Conservation (phyloP, 768 basidiomycete species). For the Pleurotus tuber-regium region DNA sequence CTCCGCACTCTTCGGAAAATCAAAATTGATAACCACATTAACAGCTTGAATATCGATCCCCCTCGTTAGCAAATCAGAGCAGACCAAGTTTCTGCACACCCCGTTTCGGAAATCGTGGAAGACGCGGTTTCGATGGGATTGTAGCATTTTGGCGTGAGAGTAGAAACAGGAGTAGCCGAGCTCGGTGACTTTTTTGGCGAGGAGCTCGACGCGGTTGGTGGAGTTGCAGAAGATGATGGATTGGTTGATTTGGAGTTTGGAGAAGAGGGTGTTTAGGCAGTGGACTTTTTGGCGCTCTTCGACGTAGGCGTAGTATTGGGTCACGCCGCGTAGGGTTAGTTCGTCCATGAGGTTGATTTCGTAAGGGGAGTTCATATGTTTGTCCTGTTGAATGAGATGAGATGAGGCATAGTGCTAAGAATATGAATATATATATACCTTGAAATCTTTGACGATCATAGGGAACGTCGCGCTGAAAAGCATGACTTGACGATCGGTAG, state of each 20-base stretch:
- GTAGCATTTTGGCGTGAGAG: conserved; percentile 99
- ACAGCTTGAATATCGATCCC: conserved; percentile 99
- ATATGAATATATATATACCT: conserved; percentile 45
- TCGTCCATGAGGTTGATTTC: conserved; percentile 99
- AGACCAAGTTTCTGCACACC: conserved; percentile 97
- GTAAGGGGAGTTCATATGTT: conserved; percentile 94
- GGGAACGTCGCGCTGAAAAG: conserved; percentile 99
- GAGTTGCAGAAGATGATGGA: conserved; percentile 99
- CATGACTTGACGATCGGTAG: conserved; percentile 91
- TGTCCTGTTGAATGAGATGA: conserved; percentile 54
- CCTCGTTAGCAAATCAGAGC: conserved; percentile 94
- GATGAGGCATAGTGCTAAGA: conserved; percentile 12
- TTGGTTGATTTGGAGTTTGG: conserved; percentile 98
- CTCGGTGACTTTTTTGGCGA: conserved; percentile 99
- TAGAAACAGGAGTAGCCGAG: conserved; percentile 99
- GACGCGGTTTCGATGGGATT: conserved; percentile 97
- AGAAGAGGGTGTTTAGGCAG: conserved; percentile 80
- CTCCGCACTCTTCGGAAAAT: conserved; percentile 98
- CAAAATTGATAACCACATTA: conserved; percentile 99
- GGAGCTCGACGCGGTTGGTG: conserved; percentile 97
- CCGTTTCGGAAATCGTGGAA: conserved; percentile 99
- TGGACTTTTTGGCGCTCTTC: conserved; percentile 99
- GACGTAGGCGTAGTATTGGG: conserved; percentile 99
- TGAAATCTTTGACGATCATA: conserved; percentile 98
- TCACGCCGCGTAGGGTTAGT: conserved; percentile 96